Base-by-base conservation (phyloP, 1,139 yeast species). In the Sugiyamaella novakii region DNA sequence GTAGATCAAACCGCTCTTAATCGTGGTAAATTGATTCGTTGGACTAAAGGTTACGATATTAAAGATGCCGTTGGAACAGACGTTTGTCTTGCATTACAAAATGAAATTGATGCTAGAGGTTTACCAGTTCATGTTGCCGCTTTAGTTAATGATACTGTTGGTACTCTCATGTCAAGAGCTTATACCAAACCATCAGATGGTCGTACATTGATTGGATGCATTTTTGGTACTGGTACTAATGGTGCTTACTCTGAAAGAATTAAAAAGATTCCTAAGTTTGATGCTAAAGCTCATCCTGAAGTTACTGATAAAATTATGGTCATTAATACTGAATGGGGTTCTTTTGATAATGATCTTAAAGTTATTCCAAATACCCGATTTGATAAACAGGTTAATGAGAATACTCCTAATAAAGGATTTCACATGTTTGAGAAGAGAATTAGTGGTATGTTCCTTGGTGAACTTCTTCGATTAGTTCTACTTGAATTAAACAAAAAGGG, bases 281-380 rank as follows among this genome's bases (percentile, higher is more conserved):
- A 76, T 24, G 67, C 70, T 0, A 70, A 70, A 8, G 65, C 75
- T 74, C 69, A 73, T 35, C 63, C 77, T 43, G 72, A 71, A 46
- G 60, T 68, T 22, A 65, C 70, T 42, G 80, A 78, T 25, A 78
- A 79, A 53, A 83, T 87, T 53, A 91, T 91, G 97, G 86, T 88
- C 51, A 77, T 91, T 62, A 91, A 91, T 72, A 89, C 96, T 36
- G 98, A 91, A 71, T 91, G 98, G 96, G 98, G 98, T 54, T 87
- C 96, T 37, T 91, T 89, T 64, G 98, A 91, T 68, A 89, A 89
- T 62, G 81, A 79, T 22, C 74, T 88, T 50, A 72, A 79, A 57
- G 73, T 81, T 39, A 74, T 89, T 58, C 97, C 96, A 51, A 76
- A 72, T 45, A 87, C 95, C 3, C 78, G 79, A 54, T 89, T 81